These are phyloP conservation scores for Acacia acuminata DNA, from an alignment of 306 rosid species.

Conservation along the genomic window DNA sequence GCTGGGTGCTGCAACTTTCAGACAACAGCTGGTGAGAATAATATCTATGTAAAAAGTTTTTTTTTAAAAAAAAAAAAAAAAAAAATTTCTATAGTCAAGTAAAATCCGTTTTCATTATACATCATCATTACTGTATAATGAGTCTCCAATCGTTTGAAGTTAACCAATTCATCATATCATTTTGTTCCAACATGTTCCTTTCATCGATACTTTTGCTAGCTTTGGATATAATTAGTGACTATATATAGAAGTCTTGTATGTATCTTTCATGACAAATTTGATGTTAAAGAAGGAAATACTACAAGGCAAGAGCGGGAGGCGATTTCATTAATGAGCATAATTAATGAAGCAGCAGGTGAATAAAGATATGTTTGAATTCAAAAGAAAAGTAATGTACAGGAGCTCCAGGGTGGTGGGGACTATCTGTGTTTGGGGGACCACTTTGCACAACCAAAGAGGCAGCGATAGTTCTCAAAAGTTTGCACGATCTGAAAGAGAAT, in stretches of 20 bases:
- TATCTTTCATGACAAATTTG: not conserved
- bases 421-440: not conserved
- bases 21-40: constrained; percentile 7
- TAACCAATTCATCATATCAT: not conserved
- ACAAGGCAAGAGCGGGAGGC: not conserved
- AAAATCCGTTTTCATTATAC: not conserved
- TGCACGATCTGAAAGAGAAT: not conserved
- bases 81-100: not conserved
- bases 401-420: constrained; percentile 2
- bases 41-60: not conserved
- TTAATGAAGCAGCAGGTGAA: not conserved
- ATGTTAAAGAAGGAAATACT: not conserved
- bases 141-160: not conserved
- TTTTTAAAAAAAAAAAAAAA: too few relatives aligned
- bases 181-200: not conserved
- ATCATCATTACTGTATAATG: not conserved
- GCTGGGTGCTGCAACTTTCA: constrained; percentile 27
- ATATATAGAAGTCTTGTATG: not conserved
- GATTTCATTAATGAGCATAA: not conserved
- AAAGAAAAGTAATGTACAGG: not conserved
- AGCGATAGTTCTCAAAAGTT: not conserved
- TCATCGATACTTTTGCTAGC: not conserved
- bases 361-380: not conserved
- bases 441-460: not conserved
- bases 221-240: not conserved